These are phyloP conservation scores for Psidium friedrichsthalianum DNA, from an alignment of 345 rosid species.

Conservation along the genomic window DNA sequence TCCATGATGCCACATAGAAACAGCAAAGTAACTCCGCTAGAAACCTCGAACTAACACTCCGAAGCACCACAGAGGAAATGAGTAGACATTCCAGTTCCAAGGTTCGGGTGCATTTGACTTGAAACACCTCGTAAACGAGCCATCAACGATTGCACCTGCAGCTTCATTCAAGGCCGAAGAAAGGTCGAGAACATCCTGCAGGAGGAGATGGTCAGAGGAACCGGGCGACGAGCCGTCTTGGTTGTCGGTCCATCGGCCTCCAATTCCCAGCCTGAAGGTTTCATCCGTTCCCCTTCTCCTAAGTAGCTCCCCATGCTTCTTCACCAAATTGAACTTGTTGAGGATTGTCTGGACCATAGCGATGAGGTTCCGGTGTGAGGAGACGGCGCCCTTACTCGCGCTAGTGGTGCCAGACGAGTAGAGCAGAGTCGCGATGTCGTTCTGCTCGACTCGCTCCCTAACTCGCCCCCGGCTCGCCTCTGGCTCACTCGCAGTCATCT, in stretches of 20 bases:
- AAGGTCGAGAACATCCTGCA: too few relatives aligned
- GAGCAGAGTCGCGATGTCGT: slow-evolving; percentile 74
- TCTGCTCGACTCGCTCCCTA: slow-evolving; percentile 46
- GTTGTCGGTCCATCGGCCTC: too few relatives aligned
- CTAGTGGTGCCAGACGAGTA: slow-evolving; percentile 96
- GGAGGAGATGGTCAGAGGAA: too few relatives aligned
- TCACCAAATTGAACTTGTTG: slow-evolving; percentile 6
- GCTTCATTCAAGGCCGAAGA: too few relatives aligned
- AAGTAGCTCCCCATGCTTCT: too few relatives aligned
- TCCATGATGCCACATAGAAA: slow-evolving; percentile 94
- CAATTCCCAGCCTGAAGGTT: too few relatives aligned
- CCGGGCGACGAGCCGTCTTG: too few relatives aligned
- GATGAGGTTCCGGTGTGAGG: slow-evolving; percentile 63
- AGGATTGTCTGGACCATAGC: slow-evolving; percentile 42
- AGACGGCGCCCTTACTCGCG: slow-evolving; percentile 70
- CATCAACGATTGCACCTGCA: too few relatives aligned
- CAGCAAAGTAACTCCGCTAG: slow-evolving; percentile 97
- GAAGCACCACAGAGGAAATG: too few relatives aligned
- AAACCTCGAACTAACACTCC: slow-evolving; percentile 17
- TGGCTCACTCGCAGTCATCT: slow-evolving; percentile 42
- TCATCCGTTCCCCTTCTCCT: too few relatives aligned
- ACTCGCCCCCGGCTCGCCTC: slow-evolving; percentile 22
- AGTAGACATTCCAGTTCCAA: slow-evolving; percentile 74
- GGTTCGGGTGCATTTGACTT: slow-evolving; percentile 94
- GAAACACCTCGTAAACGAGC: slow-evolving; percentile 79